A percentile compares a stretch with the other conserved stretches of the same genome.
These are phyloP conservation scores for Fraxinus albicans DNA, from an alignment of 305 asterid genomes.

Conservation along the genomic window DNA sequence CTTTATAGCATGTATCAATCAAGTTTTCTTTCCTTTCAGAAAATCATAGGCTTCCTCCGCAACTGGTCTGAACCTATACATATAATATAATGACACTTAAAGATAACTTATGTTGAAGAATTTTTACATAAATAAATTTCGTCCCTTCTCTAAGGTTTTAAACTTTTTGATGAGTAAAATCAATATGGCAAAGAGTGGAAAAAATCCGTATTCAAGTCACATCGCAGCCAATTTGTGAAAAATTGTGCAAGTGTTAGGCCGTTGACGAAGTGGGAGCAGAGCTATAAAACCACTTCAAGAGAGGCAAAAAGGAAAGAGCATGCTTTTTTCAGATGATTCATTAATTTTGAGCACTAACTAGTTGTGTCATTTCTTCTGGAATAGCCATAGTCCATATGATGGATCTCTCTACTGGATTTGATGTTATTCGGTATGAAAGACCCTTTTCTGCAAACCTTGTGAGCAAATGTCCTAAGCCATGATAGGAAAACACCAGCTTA, in stretches of 20 bases:
- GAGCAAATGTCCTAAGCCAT: slow-evolving; percentile 75
- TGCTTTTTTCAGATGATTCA: not conserved
- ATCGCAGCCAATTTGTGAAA: not conserved
- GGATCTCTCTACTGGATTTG: slow-evolving; percentile 76
- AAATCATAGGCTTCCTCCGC: not conserved
- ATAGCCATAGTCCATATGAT: slow-evolving; percentile 74
- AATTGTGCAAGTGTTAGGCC: not conserved
- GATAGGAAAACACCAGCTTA: slow-evolving; percentile 30
- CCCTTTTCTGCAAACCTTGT: slow-evolving; percentile 83
- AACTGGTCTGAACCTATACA: not conserved
- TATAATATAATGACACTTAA: not conserved
- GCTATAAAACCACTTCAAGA: not conserved
- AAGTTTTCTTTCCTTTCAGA: not conserved
- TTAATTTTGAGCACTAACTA: slow-evolving; percentile 27
- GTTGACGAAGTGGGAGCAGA: not conserved
- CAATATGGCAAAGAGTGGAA: not conserved
- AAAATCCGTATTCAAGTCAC: not conserved
- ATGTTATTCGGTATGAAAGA: slow-evolving; percentile 63
- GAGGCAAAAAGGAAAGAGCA: not conserved
- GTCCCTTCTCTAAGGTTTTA: not conserved
- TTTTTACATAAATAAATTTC: not conserved
- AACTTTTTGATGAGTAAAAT: not conserved
- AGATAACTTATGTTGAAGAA: not conserved
- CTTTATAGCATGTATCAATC: not conserved
- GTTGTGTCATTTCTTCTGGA: slow-evolving; percentile 63